phyloP scores from a whole-genome alignment of 2,329 filamentous ascomycete species.

The Raffaelea ambrosiae region DNA sequence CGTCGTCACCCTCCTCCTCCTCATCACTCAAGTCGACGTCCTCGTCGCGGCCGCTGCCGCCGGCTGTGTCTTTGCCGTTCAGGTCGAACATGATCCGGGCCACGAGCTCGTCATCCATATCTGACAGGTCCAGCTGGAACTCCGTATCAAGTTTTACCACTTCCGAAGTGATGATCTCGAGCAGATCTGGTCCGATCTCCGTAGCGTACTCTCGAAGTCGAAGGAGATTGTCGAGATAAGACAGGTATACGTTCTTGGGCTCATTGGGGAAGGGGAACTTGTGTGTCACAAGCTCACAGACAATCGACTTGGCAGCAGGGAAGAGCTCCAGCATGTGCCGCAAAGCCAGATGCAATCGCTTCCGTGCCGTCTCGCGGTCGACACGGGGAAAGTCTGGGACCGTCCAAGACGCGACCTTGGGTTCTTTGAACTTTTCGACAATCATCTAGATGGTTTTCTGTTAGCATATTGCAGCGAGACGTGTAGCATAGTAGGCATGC shows the following conservation, averaged over 20 bases:
- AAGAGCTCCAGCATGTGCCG: slow-evolving; percentile 72
- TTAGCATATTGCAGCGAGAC: too few species aligned
- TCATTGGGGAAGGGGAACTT: slow-evolving; percentile 74
- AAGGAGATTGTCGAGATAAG: slow-evolving; percentile 82
- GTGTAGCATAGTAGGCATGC: too few species aligned
- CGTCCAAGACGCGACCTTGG: slow-evolving; percentile 34
- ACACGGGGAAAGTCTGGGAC: slow-evolving; percentile 50
- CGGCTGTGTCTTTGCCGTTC: slow-evolving; percentile 11
- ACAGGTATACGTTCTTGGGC: slow-evolving; percentile 67
- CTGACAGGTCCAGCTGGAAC: slow-evolving; percentile 87
- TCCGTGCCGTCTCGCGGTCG: slow-evolving; percentile 55
- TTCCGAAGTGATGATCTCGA: slow-evolving; percentile 75
- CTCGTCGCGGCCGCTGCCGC: slow-evolving; percentile 18
- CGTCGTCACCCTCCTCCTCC: slow-evolving; percentile 31
- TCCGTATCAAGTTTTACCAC: slow-evolving; percentile 93
- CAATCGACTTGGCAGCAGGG: slow-evolving; percentile 64
- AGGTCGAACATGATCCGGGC: slow-evolving; percentile 58
- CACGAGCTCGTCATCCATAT: slow-evolving; percentile 81
- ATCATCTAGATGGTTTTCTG: slow-evolving; percentile 45
- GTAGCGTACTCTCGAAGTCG: slow-evolving; percentile 69
- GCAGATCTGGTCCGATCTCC: slow-evolving; percentile 68
- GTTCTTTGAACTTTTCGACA: slow-evolving; percentile 63
- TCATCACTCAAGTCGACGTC: slow-evolving; percentile 33
- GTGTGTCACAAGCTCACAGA: slow-evolving; percentile 57
- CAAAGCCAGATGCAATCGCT: slow-evolving; percentile 67